Percentiles rank a stretch among this genome's conserved stretches.
These are phyloP conservation scores for Calocybe gambosa DNA, from an alignment of 1,284 basidiomycete genomes.

Conservation along the genomic window DNA sequence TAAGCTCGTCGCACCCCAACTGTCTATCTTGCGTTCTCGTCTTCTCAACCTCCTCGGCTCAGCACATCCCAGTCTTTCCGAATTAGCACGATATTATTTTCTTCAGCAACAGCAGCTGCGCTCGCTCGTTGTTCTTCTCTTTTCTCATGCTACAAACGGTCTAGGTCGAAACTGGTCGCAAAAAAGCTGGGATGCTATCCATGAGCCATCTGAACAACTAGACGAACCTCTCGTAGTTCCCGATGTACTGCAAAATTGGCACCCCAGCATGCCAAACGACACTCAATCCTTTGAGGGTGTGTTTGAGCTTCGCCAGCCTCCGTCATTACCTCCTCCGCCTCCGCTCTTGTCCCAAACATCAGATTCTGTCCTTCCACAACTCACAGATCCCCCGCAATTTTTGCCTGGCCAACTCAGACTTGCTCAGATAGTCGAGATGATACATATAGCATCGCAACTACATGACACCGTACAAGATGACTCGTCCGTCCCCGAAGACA, in stretches of 20 bases:
- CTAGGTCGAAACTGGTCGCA: constrained; percentile 60
- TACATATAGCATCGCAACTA: constrained; percentile 92
- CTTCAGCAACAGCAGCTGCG: constrained; percentile 86
- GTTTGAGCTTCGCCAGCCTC: constrained; percentile 32
- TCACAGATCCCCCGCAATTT: constrained; percentile 31
- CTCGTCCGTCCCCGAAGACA: not conserved
- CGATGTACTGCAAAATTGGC: constrained; percentile 81
- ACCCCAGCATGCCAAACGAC: constrained; percentile 73
- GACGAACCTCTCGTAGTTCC: constrained; percentile 67
- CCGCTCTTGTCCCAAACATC: constrained; percentile 14
- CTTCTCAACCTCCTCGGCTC: constrained; percentile 82
- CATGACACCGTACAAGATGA: constrained; percentile 94
- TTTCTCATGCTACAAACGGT: constrained; percentile 90
- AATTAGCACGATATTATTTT: constrained; percentile 93
- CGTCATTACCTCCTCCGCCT: constrained; percentile 16
- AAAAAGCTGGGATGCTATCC: constrained; percentile 40
- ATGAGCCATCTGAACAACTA: constrained; percentile 44
- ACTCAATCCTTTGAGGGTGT: constrained; percentile 38
- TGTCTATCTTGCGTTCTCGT: constrained; percentile 68
- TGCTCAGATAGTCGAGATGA: constrained; percentile 98
- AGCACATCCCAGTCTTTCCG: constrained; percentile 81
- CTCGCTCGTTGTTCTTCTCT: constrained; percentile 86
- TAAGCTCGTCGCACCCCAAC: constrained; percentile 65
- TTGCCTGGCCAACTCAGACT: constrained; percentile 89
- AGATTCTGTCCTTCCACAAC: constrained; percentile 22